Conservation (phyloP, 1,284 basidiomycete species). For the Violaceomyces palustris region DNA sequence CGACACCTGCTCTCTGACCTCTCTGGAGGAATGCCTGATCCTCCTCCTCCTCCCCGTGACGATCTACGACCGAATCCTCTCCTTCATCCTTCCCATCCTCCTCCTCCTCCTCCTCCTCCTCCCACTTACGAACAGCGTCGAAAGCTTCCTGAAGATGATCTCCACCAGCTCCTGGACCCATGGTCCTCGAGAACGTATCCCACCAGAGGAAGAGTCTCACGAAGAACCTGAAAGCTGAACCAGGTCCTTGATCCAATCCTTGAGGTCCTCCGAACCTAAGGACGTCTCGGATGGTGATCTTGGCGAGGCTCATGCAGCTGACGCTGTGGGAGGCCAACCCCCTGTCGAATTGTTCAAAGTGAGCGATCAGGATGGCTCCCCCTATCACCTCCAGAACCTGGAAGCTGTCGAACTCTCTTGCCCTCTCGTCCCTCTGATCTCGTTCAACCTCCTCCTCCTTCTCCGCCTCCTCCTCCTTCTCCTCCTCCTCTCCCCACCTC, state of each 20-base stretch:
- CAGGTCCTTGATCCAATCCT: slow-evolving; percentile 5
- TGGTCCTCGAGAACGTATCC: slow-evolving; percentile 14
- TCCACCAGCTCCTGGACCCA: slow-evolving; percentile 6
- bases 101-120: slow-evolving; percentile 1
- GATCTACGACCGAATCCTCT: no score
- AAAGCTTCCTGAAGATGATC: slow-evolving; percentile 5
- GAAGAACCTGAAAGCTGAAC: slow-evolving; percentile 10
- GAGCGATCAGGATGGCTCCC: slow-evolving; percentile 9
- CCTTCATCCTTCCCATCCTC: no score
- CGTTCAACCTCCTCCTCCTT: no score
- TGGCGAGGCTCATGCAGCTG: slow-evolving; percentile 1
- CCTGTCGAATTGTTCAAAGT: slow-evolving; percentile 14
- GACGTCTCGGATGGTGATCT: background rate
- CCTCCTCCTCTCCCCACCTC: no score
- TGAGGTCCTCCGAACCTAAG: background rate
- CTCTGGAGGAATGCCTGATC: no score
- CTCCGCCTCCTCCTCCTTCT: no score
- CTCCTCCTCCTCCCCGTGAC: no score
- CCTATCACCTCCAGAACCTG: slow-evolving; percentile 7
- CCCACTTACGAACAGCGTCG: slow-evolving; percentile 8
- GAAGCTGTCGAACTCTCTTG: no score
- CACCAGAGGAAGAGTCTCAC: slow-evolving; percentile 12
- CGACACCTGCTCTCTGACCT: no score
- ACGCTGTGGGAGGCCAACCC: slow-evolving; percentile 6
- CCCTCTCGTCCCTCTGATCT: no score